Conservation (phyloP, 805 yeast species). For the Metschnikowia kunwiensis region DNA sequence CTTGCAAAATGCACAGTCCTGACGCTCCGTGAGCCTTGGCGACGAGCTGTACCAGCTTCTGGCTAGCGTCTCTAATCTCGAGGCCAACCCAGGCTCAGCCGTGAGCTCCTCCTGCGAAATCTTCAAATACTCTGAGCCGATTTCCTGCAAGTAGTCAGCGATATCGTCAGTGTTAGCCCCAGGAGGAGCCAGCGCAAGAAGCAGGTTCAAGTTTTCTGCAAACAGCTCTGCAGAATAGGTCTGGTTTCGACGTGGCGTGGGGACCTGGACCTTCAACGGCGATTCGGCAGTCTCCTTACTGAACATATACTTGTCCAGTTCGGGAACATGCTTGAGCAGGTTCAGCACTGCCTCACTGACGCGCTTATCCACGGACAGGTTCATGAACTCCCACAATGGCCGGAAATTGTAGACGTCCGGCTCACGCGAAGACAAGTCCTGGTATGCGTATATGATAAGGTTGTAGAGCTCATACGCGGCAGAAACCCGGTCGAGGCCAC, state of each 20-base stretch:
- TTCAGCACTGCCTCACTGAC: conserved; percentile 4
- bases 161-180: conserved; percentile 3
- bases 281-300: conserved; percentile 31
- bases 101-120: neutral
- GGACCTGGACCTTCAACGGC: conserved; percentile 32
- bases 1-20: conserved; percentile 16
- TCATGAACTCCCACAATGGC: conserved; percentile 36
- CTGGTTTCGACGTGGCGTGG: conserved; percentile 20
- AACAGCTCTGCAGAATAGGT: conserved; percentile 25
- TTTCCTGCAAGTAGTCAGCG: conserved; percentile 1
- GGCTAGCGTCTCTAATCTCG: neutral
- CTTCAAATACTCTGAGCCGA: neutral
- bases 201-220: conserved; percentile 25
- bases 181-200: conserved; percentile 15
- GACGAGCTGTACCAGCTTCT: neutral
- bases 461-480: conserved; percentile 37
- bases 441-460: conserved; percentile 31
- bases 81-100: neutral
- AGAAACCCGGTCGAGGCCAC: conserved; percentile 23
- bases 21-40: conserved; percentile 8
- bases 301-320: conserved; percentile 14
- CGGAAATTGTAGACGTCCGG: conserved; percentile 31
- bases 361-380: conserved; percentile 24
- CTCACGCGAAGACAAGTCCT: conserved; percentile 34
- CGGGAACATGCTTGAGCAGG: conserved; percentile 1